Evolutionary conservation across 768 basidiomycete species (phyloP).

Genomic region (Crassisporium funariophilum): DNA sequence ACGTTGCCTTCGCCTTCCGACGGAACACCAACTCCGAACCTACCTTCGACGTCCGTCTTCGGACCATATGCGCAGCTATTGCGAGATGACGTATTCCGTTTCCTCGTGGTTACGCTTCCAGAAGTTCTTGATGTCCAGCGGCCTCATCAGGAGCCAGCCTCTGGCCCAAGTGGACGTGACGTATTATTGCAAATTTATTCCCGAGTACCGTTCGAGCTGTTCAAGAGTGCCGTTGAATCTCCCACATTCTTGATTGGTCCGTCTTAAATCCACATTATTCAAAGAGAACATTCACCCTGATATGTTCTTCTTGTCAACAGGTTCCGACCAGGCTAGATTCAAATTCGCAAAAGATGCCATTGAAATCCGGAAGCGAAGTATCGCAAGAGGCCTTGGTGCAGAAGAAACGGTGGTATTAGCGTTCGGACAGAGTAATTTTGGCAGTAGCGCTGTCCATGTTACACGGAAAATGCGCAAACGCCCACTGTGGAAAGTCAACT

Average conservation of each 20-base stretch:
- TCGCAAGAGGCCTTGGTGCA: slow-evolving; percentile 66
- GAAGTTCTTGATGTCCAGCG: slow-evolving; percentile 57
- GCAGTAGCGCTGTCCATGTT: slow-evolving; percentile 79
- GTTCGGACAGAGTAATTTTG: slow-evolving; percentile 72
- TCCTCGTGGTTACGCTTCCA: slow-evolving; percentile 75
- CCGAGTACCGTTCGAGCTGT: slow-evolving; percentile 83
- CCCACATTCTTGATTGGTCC: slow-evolving; percentile 78
- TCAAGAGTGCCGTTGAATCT: slow-evolving; percentile 81
- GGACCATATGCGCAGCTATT: slow-evolving; percentile 77
- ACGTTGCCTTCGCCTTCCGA: slow-evolving; percentile 51
- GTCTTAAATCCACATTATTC: too few relatives aligned
- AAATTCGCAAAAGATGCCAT: slow-evolving; percentile 92
- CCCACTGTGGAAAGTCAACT: slow-evolving; percentile 81
- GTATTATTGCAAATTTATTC: slow-evolving; percentile 75
- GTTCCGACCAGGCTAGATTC: slow-evolving; percentile 84
- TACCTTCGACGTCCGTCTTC: slow-evolving; percentile 61
- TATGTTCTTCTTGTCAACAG: slow-evolving; percentile 42
- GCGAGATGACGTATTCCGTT: slow-evolving; percentile 77
- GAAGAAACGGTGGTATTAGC: slow-evolving; percentile 93
- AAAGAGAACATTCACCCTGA: too few relatives aligned
- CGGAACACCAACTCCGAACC: slow-evolving; percentile 51
- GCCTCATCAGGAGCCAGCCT: slow-evolving; percentile 37
- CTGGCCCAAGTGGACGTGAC: slow-evolving; percentile 61
- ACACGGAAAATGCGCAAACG: slow-evolving; percentile 86
- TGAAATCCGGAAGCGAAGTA: slow-evolving; percentile 78